phyloP scores from a whole-genome alignment of 768 basidiomycete species.

The Coprinellus micaceus region DNA sequence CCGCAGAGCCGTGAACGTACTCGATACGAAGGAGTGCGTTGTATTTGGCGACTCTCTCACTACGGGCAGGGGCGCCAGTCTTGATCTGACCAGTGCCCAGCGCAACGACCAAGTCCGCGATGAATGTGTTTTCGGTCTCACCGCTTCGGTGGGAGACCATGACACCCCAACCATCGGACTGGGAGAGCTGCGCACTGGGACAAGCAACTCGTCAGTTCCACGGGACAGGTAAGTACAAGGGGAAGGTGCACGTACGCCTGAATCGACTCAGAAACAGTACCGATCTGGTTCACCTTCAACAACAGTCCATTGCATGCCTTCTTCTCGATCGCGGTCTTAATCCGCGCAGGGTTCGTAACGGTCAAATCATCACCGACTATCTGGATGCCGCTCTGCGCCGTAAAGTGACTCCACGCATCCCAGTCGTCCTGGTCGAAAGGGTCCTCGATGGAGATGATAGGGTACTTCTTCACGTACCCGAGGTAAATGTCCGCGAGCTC shows the following conservation, averaged over 20 bases:
- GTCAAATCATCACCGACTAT: slow-evolving; percentile 96
- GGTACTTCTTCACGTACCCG: slow-evolving; percentile 85
- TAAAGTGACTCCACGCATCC: slow-evolving; percentile 97
- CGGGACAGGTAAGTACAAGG: slow-evolving; percentile 3
- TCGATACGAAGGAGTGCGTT: slow-evolving; percentile 88
- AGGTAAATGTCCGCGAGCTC: slow-evolving; percentile 94
- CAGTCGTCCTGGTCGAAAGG: slow-evolving; percentile 99
- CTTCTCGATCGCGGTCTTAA: slow-evolving; percentile 99
- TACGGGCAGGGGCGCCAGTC: slow-evolving; percentile 95
- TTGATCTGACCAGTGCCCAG: slow-evolving; percentile 95
- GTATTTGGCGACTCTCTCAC: slow-evolving; percentile 96
- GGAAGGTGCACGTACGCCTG: slow-evolving; percentile 69
- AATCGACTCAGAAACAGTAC: slow-evolving; percentile 97
- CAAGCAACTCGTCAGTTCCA: too few species aligned
- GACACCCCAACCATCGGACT: slow-evolving; percentile 97
- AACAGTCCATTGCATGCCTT: slow-evolving; percentile 99
- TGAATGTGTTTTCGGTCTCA: slow-evolving; percentile 96
- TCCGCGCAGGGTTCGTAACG: slow-evolving; percentile 94
- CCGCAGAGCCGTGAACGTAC: too few species aligned
- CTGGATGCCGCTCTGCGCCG: slow-evolving; percentile 72
- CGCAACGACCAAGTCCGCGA: slow-evolving; percentile 92
- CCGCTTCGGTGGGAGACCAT: slow-evolving; percentile 99
- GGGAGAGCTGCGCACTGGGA: slow-evolving; percentile 87
- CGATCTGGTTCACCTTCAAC: slow-evolving; percentile 99
- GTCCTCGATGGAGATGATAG: slow-evolving; percentile 93